Percentiles rank a stretch among this genome's conserved stretches.
Conservation (phyloP, 805 yeast genomes). For the Maudiozyma barnettii region DNA sequence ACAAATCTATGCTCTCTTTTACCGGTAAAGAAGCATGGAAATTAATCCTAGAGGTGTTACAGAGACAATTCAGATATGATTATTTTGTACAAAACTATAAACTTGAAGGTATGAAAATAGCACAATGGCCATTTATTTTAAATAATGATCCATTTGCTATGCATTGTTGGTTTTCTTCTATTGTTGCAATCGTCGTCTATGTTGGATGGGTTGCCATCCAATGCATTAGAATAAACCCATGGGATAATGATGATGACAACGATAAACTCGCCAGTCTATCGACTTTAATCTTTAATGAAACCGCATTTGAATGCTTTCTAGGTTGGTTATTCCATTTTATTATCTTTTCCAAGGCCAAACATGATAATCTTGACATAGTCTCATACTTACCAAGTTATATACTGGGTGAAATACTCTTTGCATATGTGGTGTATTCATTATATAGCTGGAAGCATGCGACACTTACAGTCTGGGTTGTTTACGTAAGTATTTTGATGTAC, state of each 20-base stretch:
- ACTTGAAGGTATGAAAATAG: constrained; percentile 2
- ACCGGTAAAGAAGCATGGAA: neutral
- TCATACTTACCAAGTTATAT: constrained; percentile 21
- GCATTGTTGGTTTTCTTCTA: constrained; percentile 14
- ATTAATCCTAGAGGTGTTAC: constrained; percentile 7
- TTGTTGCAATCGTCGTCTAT: constrained; percentile 7
- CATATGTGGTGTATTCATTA: constrained; percentile 9
- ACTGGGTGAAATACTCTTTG: constrained; percentile 11
- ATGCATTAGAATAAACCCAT: constrained; percentile 1
- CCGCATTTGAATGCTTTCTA: constrained; percentile 12
- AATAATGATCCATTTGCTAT: constrained; percentile 3
- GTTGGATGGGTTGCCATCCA: neutral
- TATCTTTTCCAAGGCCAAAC: constrained; percentile 15
- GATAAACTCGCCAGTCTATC: neutral
- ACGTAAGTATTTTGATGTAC: neutral
- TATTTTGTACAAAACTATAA: constrained; percentile 11
- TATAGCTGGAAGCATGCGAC: constrained; percentile 7
- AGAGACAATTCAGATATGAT: constrained; percentile 15
- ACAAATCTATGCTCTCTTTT: neutral
- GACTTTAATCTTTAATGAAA: constrained; percentile 7
- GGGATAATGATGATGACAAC: constrained; percentile 15
- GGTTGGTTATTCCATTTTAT: constrained; percentile 26
- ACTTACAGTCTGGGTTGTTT: neutral
- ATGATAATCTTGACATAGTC: constrained; percentile 9
- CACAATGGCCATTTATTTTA: constrained; percentile 15